Base-by-base conservation (phyloP, 1,284 basidiomycete genomes). In the Ceratobasidium sp. region DNA sequence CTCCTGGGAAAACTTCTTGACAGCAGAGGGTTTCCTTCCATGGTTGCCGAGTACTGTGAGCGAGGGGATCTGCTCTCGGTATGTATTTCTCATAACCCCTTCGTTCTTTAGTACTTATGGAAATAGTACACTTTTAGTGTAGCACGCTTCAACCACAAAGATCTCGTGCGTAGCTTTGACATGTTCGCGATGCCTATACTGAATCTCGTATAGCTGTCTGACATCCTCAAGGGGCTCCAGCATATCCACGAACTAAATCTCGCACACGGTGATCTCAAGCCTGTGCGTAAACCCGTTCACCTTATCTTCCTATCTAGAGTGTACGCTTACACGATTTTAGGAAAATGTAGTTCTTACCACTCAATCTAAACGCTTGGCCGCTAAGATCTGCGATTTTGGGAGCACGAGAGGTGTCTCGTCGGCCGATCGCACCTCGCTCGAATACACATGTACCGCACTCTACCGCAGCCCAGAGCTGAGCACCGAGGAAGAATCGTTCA, bases 301-400 rank as follows among this genome's bases (percentile, higher is more conserved):
- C 11, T 34, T 4, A 8, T 9, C 31, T 58, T 22, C 16, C 2
- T 39, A 27, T 19, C 56, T 58, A n/a, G 27, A n/a, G 4, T 43
- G 7, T 43, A 19, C n/a, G 13, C 27, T n/a, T 13, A 5, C 16
- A 5, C 11, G 13, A 2, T 48, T n/a, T 19, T 34, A 71, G 68
- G 51, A 54, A 59, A 71, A 71, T 27, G n/a, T 71, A 9, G 62
- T 64, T 7, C 46, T 64, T 4, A 64, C 53, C 0, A 46, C 27
- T 16, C 54, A 43, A 31, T 59, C 39, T 16, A 22, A 59, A 29
- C 68, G 53, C 24, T 34, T 48, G 39, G 37, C 19, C 5, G 68
- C 68, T 22, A 56, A 59, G 22, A 58, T 71, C 11, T 71, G 68
- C 27, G 68, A 71, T 37, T 71, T 71, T 49, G 68, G 68, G 39